Evolutionary conservation across 106 monocot genomes (phyloP).

Genomic region (Acorus gramineus): DNA sequence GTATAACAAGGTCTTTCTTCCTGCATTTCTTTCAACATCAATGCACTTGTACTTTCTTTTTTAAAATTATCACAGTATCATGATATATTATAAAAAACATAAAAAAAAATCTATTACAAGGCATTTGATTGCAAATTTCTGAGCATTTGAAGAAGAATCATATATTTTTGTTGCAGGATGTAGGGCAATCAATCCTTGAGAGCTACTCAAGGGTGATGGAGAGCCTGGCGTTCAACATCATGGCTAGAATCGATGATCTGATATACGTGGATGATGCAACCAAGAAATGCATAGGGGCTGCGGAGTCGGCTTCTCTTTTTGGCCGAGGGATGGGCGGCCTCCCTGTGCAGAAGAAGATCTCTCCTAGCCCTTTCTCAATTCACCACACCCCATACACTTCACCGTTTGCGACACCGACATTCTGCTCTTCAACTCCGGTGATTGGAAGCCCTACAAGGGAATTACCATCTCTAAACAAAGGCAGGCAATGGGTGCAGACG

Average conservation of each 20-base stretch:
- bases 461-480: constrained; percentile 19
- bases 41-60: no score
- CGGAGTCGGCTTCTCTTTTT: constrained; percentile 37
- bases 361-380: constrained; percentile 87
- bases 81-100: no score
- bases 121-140: no score
- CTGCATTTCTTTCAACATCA: background rate
- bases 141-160: background rate
- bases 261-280: constrained; percentile 84
- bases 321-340: constrained; percentile 59
- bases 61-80: no score
- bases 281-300: constrained; percentile 28
- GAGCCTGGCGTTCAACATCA: constrained; percentile 91
- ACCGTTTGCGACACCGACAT: constrained; percentile 63
- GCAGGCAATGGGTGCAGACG: background rate
- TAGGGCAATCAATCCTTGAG: constrained; percentile 89
- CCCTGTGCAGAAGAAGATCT: constrained; percentile 82
- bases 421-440: constrained; percentile 62
- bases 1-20: constrained; percentile 73
- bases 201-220: constrained; percentile 96
- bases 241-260: constrained; percentile 91
- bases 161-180: constrained; percentile 47
- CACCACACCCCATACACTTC: constrained; percentile 68
- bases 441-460: constrained; percentile 45
- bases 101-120: no score